A percentile compares a stretch with the other conserved stretches of the same genome.
These are phyloP conservation scores for Neopestalotiopsis clavispora DNA, from an alignment of 2,329 filamentous ascomycete species.

Conservation along the genomic window DNA sequence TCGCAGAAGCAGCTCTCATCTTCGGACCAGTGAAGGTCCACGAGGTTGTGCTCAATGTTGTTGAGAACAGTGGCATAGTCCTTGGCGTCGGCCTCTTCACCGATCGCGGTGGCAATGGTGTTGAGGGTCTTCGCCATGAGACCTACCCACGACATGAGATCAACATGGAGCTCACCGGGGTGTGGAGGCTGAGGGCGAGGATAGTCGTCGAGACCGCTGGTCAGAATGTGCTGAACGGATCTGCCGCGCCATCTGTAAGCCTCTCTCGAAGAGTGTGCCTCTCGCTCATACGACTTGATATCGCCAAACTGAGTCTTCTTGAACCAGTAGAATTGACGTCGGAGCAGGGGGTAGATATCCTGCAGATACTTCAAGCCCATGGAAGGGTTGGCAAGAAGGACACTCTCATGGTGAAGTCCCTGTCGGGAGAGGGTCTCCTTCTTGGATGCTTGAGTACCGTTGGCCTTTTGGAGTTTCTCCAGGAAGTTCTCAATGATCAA, in stretches of 20 bases:
- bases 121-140: slow-evolving; percentile 88
- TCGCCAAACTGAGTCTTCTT: slow-evolving; percentile 86
- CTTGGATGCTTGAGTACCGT: slow-evolving; percentile 49
- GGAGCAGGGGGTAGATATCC: slow-evolving; percentile 82
- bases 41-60: slow-evolving; percentile 83
- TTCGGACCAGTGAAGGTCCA: slow-evolving; percentile 92
- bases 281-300: slow-evolving; percentile 86
- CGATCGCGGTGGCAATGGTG: slow-evolving; percentile 79
- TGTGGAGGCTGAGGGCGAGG: slow-evolving; percentile 90
- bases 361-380: slow-evolving; percentile 74
- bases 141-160: slow-evolving; percentile 97
- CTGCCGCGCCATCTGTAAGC: slow-evolving; percentile 93
- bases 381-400: slow-evolving; percentile 70
- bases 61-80: slow-evolving; percentile 74
- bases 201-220: slow-evolving; percentile 93
- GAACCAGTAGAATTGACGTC: slow-evolving; percentile 92
- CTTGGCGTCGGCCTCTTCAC: slow-evolving; percentile 74
- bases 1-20: slow-evolving; percentile 87
- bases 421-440: slow-evolving; percentile 49
- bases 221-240: slow-evolving; percentile 81
- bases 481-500: slow-evolving; percentile 85
- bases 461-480: slow-evolving; percentile 70
- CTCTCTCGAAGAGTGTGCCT: slow-evolving; percentile 83
- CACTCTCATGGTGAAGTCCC: slow-evolving; percentile 58
- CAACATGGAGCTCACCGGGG: slow-evolving; percentile 91